phyloP scores from a whole-genome alignment of 768 basidiomycete species.

The Macrolepiota dolichaula region DNA sequence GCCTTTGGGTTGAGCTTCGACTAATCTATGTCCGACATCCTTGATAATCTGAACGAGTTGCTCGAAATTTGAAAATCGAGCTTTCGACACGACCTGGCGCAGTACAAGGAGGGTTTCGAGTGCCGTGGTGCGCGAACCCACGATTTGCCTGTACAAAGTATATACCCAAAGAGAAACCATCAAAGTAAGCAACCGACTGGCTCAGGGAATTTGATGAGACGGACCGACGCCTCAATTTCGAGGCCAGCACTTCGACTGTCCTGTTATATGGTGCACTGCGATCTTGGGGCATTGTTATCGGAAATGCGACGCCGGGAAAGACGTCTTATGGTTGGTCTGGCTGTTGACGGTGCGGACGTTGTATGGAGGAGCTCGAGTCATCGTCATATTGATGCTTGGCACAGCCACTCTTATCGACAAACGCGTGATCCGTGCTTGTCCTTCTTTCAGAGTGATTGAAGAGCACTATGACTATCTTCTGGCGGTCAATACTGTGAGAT shows the following conservation, averaged over 20 bases:
- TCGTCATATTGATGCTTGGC: neutral
- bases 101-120: constrained; percentile 87
- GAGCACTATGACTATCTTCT: no score
- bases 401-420: constrained; percentile 10
- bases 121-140: constrained; percentile 87
- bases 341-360: neutral
- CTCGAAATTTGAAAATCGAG: constrained; percentile 82
- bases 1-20: constrained; percentile 97
- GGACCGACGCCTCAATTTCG: constrained; percentile 70
- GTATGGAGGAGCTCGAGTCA: neutral
- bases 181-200: constrained; percentile 8
- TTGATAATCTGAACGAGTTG: constrained; percentile 81
- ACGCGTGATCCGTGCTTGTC: no score
- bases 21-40: constrained; percentile 71
- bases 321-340: neutral
- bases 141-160: constrained; percentile 63
- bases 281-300: constrained; percentile 39
- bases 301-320: constrained; percentile 1
- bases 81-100: constrained; percentile 85
- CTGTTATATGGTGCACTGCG: constrained; percentile 42
- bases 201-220: constrained; percentile 22
- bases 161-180: neutral
- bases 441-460: no score
- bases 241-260: constrained; percentile 65
- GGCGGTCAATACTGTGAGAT: no score